These are phyloP conservation scores for Ogataea hybrid DNA, from an alignment of 1,139 yeast genomes.

Conservation along the genomic window DNA sequence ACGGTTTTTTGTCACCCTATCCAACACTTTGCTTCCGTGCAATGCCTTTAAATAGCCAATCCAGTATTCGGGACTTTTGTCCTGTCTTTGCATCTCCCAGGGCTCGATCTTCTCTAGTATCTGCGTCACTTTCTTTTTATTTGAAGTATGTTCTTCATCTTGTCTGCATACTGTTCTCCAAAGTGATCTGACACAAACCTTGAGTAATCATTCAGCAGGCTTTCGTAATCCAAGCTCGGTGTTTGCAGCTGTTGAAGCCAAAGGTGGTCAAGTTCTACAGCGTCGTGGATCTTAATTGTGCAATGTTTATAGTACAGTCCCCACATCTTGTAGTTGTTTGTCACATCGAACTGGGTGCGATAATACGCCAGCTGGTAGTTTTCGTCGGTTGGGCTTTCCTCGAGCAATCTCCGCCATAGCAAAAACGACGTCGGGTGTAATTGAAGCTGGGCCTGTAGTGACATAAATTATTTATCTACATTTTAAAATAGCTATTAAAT, in stretches of 20 bases:
- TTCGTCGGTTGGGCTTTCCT: neutral
- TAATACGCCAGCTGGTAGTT: conserved; percentile 4
- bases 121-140: conserved; percentile 6
- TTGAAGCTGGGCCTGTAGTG: conserved; percentile 1
- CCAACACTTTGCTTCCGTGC: conserved; percentile 15
- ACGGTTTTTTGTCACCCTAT: conserved; percentile 10
- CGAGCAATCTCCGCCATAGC: conserved; percentile 8
- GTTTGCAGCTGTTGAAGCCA: conserved; percentile 11
- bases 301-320: conserved; percentile 7
- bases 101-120: conserved; percentile 15
- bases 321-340: conserved; percentile 11
- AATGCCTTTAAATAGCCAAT: conserved; percentile 33
- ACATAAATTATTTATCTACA: conserved; percentile 2
- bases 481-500: neutral
- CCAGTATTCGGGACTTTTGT: conserved; percentile 26
- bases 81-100: conserved; percentile 15
- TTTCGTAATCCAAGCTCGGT: conserved; percentile 11
- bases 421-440: conserved; percentile 7
- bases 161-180: conserved; percentile 11
- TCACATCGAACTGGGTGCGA: conserved; percentile 10
- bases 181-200: conserved; percentile 14
- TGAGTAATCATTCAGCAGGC: conserved; percentile 13
- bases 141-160: conserved; percentile 11
- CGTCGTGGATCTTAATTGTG: neutral
- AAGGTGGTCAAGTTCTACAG: conserved; percentile 1